Percentiles rank a stretch among this genome's conserved stretches.
phyloP scores from a whole-genome alignment of 2,329 filamentous ascomycete genomes.

The Arthrobotrys entomopaga region DNA sequence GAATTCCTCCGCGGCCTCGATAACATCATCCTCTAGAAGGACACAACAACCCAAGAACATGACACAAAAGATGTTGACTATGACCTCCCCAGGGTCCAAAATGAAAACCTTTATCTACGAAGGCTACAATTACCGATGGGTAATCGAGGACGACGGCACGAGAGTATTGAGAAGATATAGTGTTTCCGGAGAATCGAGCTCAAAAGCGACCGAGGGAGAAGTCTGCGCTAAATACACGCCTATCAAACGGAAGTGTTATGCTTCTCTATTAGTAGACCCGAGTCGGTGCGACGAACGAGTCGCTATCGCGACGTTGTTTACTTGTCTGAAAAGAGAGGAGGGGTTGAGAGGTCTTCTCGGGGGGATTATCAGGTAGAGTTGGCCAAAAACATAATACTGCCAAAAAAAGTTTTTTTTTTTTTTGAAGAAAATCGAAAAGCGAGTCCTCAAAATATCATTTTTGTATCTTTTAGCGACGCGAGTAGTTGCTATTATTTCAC shows the following conservation, averaged over 20 bases:
- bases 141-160: constrained; percentile 47
- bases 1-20: constrained; percentile 40
- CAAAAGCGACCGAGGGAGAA: constrained; percentile 27
- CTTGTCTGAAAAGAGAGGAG: constrained; percentile 43
- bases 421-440: too few species aligned
- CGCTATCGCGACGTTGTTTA: constrained; percentile 47
- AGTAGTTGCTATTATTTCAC: too few species aligned
- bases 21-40: constrained; percentile 34
- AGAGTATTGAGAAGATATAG: constrained; percentile 36
- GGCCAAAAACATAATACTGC: neutral
- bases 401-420: too few species aligned
- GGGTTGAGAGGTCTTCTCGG: constrained; percentile 48
- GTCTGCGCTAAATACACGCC: constrained; percentile 46
- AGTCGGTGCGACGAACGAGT: constrained; percentile 53
- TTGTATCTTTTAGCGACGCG: neutral
- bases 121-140: constrained; percentile 34
- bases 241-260: constrained; percentile 44
- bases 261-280: constrained; percentile 44
- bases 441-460: neutral
- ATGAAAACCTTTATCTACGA: constrained; percentile 38
- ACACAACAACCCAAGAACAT: constrained; percentile 42
- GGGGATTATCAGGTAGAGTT: constrained; percentile 36
- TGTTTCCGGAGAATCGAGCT: constrained; percentile 27
- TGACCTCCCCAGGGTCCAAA: constrained; percentile 47
- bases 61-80: constrained; percentile 52